phyloP scores from a whole-genome alignment of 177 flowering plant species.

The Vitis hybrid region DNA sequence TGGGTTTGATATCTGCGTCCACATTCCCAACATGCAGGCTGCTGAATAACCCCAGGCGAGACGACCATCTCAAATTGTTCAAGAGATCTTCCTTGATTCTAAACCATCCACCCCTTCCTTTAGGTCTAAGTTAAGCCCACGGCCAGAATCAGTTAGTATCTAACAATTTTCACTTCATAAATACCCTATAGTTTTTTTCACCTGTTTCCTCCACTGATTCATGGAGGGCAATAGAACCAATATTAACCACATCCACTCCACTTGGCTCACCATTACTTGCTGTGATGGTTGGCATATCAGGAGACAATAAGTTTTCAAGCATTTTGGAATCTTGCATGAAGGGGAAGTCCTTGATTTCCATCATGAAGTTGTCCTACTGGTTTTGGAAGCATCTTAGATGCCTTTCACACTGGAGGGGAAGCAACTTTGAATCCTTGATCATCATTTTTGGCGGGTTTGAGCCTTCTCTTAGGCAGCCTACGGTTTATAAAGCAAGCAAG shows the following conservation, averaged over 20 bases:
- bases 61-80: background rate
- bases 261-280: background rate
- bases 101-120: background rate
- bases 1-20: too few species aligned
- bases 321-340: background rate
- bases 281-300: background rate
- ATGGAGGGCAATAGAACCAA: background rate
- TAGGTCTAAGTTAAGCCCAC: too few species aligned
- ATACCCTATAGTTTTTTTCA: slow-evolving; percentile 2
- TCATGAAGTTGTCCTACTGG: background rate
- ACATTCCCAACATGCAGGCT: too few species aligned
- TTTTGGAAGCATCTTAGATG: background rate
- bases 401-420: background rate
- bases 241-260: background rate
- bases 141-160: too few species aligned
- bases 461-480: slow-evolving; percentile 14
- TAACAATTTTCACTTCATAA: background rate
- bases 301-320: background rate
- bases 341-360: background rate
- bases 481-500: slow-evolving; percentile 24
- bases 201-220: slow-evolving; percentile 7
- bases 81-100: background rate
- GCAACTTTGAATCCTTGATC: background rate
- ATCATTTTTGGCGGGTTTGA: background rate
- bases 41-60: too few species aligned